phyloP scores from a whole-genome alignment of 768 basidiomycete species.

The Tylopilus sp. region DNA sequence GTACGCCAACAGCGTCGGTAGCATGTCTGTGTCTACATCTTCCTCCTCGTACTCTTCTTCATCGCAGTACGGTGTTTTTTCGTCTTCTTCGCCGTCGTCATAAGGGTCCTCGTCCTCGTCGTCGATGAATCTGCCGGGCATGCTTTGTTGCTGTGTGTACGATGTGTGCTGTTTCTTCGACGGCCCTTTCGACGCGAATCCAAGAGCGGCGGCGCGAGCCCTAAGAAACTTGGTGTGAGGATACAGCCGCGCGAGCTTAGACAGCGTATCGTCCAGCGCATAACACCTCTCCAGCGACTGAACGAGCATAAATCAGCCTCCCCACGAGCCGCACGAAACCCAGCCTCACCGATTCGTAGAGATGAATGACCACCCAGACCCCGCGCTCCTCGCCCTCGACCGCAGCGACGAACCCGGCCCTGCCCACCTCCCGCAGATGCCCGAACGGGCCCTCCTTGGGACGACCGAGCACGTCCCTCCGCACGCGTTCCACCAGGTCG shows the following conservation, averaged over 20 bases:
- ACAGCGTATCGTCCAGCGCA: conserved; percentile 61
- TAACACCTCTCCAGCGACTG: conserved; percentile 81
- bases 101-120: conserved; percentile 45
- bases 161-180: conserved; percentile 15
- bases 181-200: conserved; percentile 51
- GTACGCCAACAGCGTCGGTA: conserved; percentile 77
- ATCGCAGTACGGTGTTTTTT: conserved; percentile 29
- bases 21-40: conserved; percentile 71
- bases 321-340: not conserved
- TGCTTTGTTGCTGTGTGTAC: conserved; percentile 4
- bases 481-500: conserved; percentile 12
- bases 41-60: conserved; percentile 53
- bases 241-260: conserved; percentile 64
- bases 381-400: conserved; percentile 68
- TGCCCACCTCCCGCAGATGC: conserved; percentile 76
- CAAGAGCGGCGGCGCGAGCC: conserved; percentile 69
- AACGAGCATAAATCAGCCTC: conserved; percentile 4
- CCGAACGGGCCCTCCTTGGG: conserved; percentile 61
- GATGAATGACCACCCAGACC: conserved; percentile 81
- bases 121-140: conserved; percentile 30
- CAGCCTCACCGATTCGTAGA: conserved; percentile 71
- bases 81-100: conserved; percentile 33
- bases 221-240: conserved; percentile 80
- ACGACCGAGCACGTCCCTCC: conserved; percentile 45
- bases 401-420: conserved; percentile 66